Conservation (phyloP, 2,329 filamentous ascomycete species). For the Nothopassalora personata region DNA sequence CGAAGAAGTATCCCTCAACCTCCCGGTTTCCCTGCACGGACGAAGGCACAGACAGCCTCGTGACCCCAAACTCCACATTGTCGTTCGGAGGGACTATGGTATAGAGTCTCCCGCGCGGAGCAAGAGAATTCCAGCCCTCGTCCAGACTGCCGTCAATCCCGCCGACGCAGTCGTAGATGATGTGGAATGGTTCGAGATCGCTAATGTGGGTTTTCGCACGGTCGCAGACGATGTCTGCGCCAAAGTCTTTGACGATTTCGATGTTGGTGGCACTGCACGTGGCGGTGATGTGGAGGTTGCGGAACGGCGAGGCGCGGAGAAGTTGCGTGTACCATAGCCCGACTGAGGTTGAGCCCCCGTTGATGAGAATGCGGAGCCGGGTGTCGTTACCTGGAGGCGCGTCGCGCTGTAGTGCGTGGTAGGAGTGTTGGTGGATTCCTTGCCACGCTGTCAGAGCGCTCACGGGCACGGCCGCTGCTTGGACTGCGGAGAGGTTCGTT, state of each 20-base stretch:
- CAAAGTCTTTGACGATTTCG: conserved; percentile 52
- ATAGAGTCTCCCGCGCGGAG: not conserved
- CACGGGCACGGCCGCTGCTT: conserved; percentile 35
- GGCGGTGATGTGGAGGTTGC: conserved; percentile 53
- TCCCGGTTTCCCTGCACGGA: too few relatives aligned
- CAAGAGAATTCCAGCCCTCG: not conserved
- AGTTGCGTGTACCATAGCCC: conserved; percentile 60
- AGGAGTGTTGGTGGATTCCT: conserved; percentile 4
- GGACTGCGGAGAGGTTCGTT: conserved; percentile 32
- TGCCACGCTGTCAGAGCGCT: conserved; percentile 39
- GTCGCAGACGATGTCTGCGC: conserved; percentile 60
- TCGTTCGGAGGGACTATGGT: not conserved
- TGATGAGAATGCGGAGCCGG: conserved; percentile 50
- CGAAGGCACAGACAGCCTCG: too few relatives aligned
- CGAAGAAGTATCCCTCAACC: too few relatives aligned
- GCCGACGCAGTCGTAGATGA: conserved; percentile 3
- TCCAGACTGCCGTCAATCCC: not conserved
- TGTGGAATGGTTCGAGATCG: conserved; percentile 11
- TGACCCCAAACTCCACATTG: too few relatives aligned
- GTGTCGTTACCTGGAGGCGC: too few relatives aligned
- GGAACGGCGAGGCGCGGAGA: conserved; percentile 46
- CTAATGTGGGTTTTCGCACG: conserved; percentile 51
- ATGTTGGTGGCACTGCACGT: conserved; percentile 56
- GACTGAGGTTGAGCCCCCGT: conserved; percentile 58
- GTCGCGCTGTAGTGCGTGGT: not conserved